Evolutionary conservation across 1,284 basidiomycete species (phyloP).

Genomic region (Cystobasidium pallidum): DNA sequence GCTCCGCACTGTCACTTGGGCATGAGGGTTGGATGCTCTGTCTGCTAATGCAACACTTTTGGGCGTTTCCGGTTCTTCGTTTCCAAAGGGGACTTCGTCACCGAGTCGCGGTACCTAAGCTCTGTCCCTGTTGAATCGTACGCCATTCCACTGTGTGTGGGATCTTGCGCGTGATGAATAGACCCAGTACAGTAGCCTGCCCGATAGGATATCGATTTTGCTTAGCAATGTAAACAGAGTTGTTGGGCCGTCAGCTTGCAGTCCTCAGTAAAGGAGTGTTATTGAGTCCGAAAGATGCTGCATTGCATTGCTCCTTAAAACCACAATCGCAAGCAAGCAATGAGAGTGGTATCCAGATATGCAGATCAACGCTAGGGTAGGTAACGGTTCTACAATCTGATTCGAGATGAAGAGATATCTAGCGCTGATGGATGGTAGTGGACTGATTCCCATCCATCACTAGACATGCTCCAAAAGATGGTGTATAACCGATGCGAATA

Average conservation of each 20-base stretch:
- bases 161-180: too few relatives aligned
- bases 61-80: too few relatives aligned
- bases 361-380: background rate
- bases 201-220: too few relatives aligned
- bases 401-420: background rate
- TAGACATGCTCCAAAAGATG: background rate
- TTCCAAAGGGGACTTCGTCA: too few relatives aligned
- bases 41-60: too few relatives aligned
- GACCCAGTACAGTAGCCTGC: too few relatives aligned
- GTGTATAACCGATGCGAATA: background rate
- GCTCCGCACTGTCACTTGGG: background rate
- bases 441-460: background rate
- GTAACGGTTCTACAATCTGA: background rate
- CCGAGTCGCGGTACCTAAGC: too few relatives aligned
- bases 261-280: too few relatives aligned
- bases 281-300: slow-evolving; percentile 1
- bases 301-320: slow-evolving; percentile 3
- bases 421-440: background rate
- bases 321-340: background rate
- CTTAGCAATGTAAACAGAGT: too few relatives aligned
- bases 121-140: too few relatives aligned
- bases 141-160: too few relatives aligned
- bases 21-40: background rate
- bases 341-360: background rate
- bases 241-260: too few relatives aligned